Evolutionary conservation across 768 basidiomycete species (phyloP).

Genomic region (Phylloporus arenicola): DNA sequence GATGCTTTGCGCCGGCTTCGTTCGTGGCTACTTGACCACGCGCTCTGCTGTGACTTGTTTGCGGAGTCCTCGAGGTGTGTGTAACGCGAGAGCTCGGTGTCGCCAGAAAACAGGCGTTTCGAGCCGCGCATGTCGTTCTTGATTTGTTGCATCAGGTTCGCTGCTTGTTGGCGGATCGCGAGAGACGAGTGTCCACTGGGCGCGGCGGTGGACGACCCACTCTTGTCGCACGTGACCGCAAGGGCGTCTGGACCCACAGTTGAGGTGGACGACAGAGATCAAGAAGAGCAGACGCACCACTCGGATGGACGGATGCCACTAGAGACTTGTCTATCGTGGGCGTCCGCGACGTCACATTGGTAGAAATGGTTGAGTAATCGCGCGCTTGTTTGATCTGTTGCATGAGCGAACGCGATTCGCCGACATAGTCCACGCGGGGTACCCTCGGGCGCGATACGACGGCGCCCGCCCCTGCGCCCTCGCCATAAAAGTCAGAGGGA

Average conservation of each 20-base stretch:
- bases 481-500: constrained; percentile 50
- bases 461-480: constrained; percentile 43
- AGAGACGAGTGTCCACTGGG: constrained; percentile 51
- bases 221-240: constrained; percentile 13
- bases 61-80: constrained; percentile 16
- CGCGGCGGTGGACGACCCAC: constrained; percentile 27
- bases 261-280: background rate
- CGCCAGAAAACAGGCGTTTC: constrained; percentile 67
- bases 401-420: constrained; percentile 74
- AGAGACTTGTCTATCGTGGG: constrained; percentile 15
- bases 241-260: constrained; percentile 12
- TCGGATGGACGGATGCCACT: background rate
- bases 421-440: constrained; percentile 63
- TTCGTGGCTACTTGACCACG: constrained; percentile 29
- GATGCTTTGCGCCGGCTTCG: constrained; percentile 18
- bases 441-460: constrained; percentile 45
- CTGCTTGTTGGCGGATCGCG: constrained; percentile 71
- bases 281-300: constrained; percentile 12
- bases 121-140: constrained; percentile 65
- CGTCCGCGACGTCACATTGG: constrained; percentile 41
- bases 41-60: constrained; percentile 21
- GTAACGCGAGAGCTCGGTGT: constrained; percentile 50
- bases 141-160: constrained; percentile 80
- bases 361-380: constrained; percentile 73
- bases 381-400: constrained; percentile 72